These are phyloP conservation scores for Eucalyptus pauciflora DNA, from an alignment of 345 rosid genomes.

Conservation along the genomic window DNA sequence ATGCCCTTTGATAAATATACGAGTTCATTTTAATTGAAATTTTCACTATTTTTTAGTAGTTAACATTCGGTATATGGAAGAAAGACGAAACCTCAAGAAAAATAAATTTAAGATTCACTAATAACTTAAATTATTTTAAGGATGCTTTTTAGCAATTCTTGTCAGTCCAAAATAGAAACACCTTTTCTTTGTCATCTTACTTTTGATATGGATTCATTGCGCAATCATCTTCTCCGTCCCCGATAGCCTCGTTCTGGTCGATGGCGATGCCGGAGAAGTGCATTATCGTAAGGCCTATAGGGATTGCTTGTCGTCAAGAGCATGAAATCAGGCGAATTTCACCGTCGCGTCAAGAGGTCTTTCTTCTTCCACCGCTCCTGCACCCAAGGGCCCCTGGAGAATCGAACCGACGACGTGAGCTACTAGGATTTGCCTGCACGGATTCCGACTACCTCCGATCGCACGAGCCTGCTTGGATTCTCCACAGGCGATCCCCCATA, in stretches of 20 bases:
- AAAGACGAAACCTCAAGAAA: background rate
- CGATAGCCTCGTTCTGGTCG: background rate
- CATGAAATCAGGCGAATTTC: no score
- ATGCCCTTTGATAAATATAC: no score
- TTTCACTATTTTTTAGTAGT: fast-evolving
- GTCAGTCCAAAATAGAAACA: background rate
- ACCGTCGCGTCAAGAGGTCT: no score
- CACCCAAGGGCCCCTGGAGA: no score
- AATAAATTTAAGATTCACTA: background rate
- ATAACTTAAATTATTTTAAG: background rate
- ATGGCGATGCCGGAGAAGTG: background rate
- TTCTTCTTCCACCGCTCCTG: no score
- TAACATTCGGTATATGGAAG: fast-evolving
- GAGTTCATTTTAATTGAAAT: no score
- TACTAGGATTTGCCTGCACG: background rate
- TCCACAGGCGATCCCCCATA: background rate
- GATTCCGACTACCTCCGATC: background rate
- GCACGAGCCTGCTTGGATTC: background rate
- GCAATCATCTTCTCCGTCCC: background rate
- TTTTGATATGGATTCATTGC: background rate
- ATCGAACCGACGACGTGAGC: background rate
- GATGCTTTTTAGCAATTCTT: background rate
- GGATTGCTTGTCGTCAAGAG: no score
- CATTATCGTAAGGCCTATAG: background rate
- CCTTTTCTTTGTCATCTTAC: background rate